Conservation (phyloP, 2,329 filamentous ascomycete genomes). For the Penicillium sp. region DNA sequence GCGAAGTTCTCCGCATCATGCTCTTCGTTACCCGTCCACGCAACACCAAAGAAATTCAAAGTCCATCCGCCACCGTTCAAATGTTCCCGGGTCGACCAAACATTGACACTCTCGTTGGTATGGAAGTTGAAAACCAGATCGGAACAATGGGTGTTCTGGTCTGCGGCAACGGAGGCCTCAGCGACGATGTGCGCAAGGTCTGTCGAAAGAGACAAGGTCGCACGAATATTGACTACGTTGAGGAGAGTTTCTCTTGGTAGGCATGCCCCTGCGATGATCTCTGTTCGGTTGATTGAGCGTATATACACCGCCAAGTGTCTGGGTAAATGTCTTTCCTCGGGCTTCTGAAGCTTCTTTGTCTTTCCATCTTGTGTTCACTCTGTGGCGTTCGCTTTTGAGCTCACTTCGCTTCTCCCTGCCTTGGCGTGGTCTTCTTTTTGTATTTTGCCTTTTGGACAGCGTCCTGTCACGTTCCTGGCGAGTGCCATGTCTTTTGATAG, state of each 20-base stretch:
- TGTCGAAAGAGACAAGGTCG: slow-evolving; percentile 61
- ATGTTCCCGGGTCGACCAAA: slow-evolving; percentile 91
- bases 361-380: background rate
- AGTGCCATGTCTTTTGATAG: slow-evolving; percentile 1
- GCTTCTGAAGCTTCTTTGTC: background rate
- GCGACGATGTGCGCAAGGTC: slow-evolving; percentile 71
- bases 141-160: slow-evolving; percentile 87
- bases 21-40: slow-evolving; percentile 88
- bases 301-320: slow-evolving; percentile 2
- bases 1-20: slow-evolving; percentile 79
- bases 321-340: slow-evolving; percentile 1
- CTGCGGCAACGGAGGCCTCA: slow-evolving; percentile 71
- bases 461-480: background rate
- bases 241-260: slow-evolving; percentile 67
- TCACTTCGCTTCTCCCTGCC: background rate
- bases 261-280: background rate
- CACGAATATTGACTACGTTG: slow-evolving; percentile 69
- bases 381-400: background rate
- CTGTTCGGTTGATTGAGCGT: slow-evolving; percentile 2
- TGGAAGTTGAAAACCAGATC: slow-evolving; percentile 76
- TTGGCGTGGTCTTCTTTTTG: slow-evolving; percentile 6
- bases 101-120: slow-evolving; percentile 71
- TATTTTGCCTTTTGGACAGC: slow-evolving; percentile 1
- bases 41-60: slow-evolving; percentile 76
- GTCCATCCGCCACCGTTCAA: slow-evolving; percentile 74